Evolutionary conservation across 2,329 filamentous ascomycete genomes (phyloP).

Genomic region (Trichoderma sp.): DNA sequence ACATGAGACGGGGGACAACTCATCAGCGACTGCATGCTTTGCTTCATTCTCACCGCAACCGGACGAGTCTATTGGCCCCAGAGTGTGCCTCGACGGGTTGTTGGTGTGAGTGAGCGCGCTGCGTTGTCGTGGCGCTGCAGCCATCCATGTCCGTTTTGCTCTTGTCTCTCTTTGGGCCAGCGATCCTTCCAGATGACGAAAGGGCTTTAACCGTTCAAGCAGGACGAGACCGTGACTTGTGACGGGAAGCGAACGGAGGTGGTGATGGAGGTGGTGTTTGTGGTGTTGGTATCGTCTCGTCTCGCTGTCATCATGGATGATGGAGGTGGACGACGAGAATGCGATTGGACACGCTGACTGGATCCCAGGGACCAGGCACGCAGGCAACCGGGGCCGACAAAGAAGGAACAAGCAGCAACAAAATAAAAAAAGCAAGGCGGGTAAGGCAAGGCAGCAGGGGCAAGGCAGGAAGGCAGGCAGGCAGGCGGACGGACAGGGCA

Average conservation of each 20-base stretch:
- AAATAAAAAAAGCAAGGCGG: conserved; percentile 4
- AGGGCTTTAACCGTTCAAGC: conserved; percentile 13
- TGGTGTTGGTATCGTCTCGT: conserved; percentile 2
- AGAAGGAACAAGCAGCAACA: neutral
- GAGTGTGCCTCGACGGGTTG: conserved; percentile 7
- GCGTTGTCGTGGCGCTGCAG: conserved; percentile 22
- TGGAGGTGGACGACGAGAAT: conserved; percentile 4
- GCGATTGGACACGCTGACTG: neutral
- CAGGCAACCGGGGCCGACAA: conserved; percentile 4
- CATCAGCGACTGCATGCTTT: conserved; percentile 18
- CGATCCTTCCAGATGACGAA: conserved; percentile 13
- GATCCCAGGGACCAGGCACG: neutral
- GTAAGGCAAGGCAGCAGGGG: neutral
- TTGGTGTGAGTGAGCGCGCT: conserved; percentile 12
- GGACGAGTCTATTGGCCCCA: conserved; percentile 5
- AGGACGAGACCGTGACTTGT: neutral
- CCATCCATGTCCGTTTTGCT: conserved; percentile 15
- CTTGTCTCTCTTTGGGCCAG: neutral
- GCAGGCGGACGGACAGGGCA: neutral
- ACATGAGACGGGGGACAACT: conserved; percentile 21
- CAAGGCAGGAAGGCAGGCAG: too few species aligned
- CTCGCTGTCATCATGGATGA: conserved; percentile 4
- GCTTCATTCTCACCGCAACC: conserved; percentile 21
- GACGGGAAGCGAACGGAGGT: neutral
- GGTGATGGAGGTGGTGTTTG: neutral